Base-by-base conservation (phyloP, 2,329 filamentous ascomycete genomes). In the Pseudocercospora cruenta region DNA sequence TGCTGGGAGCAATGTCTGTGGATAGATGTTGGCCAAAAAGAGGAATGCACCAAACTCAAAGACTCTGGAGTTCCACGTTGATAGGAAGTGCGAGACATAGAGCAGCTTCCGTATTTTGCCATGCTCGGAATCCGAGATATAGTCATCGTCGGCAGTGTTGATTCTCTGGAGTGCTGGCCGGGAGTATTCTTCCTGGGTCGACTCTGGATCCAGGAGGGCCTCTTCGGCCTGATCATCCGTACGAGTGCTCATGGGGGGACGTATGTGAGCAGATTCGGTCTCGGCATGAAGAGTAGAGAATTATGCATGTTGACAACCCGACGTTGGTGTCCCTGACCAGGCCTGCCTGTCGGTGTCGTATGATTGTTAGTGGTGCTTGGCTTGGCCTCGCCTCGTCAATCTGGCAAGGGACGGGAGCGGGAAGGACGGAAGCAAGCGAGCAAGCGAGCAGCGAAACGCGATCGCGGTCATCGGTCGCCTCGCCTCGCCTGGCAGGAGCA, bases 1-100 rank as follows among this genome's bases (percentile, higher is more conserved):
- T 63, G 89, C 83, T 39, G 87, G 89, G 22, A 90, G 81, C 22
- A 93, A 79, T 0, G 89, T 91, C 0, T 81, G 71, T 0, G 82
- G 82, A 58, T 79, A 83, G 33, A 83, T 80, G 3, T 74, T 69
- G 2, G 81, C 80, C 0, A 84, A 76, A 70, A 83, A 84, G 12
- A 84, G 76, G 12, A 84, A 80, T n/a, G 82, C 80, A 36, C 80
- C 82, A 66, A 84, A 84, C 69, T 84, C 82, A 71, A 84, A 84
- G 1, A 78, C 74, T 21, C 82, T 77, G 1, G 80, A 80, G 67
- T 84, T 84, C 82, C 82, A 84, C 4, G 82, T 80, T 0, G 82
- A 83, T 1, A 84, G 77, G 36, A 79, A 78, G 62, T 84, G 82
- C 0, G 82, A 84, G 16, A 77, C 58, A 68, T 83, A 84, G 5